These are phyloP conservation scores for Aspergillus sclerotialis DNA, from an alignment of 2,329 filamentous ascomycete species.

Conservation along the genomic window DNA sequence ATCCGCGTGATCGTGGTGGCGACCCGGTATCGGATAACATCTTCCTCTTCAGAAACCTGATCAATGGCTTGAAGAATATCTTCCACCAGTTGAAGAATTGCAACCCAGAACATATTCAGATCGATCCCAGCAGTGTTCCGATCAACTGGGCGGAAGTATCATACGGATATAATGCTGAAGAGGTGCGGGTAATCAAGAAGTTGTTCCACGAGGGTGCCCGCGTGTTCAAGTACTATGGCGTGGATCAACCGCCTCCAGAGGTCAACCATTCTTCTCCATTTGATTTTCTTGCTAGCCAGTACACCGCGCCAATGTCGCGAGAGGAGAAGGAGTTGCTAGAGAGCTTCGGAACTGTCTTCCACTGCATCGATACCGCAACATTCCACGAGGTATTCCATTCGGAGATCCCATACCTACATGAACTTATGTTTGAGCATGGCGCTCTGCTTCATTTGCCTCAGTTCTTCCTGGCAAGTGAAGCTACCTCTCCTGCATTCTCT, in stretches of 20 bases:
- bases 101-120: conserved; percentile 61
- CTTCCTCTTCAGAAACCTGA: conserved; percentile 91
- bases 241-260: conserved; percentile 69
- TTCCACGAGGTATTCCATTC: conserved; percentile 98
- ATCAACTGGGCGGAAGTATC: conserved; percentile 92
- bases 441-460: conserved; percentile 91
- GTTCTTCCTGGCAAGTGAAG: conserved; percentile 97
- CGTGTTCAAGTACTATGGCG: conserved; percentile 94
- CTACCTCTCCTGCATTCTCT: conserved; percentile 93
- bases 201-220: conserved; percentile 93
- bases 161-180: conserved; percentile 93
- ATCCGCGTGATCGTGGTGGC: conserved; percentile 77
- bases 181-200: conserved; percentile 93
- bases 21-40: conserved; percentile 96
- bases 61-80: conserved; percentile 92
- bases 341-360: conserved; percentile 96
- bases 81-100: conserved; percentile 92
- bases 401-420: conserved; percentile 92
- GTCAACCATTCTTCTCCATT: conserved; percentile 72
- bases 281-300: conserved; percentile 89
- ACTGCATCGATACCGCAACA: conserved; percentile 94
- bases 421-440: conserved; percentile 96
- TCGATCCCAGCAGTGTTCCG: conserved; percentile 73
- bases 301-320: conserved; percentile 87
- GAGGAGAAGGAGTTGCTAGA: conserved; percentile 97